Conservation (phyloP, 2,329 filamentous ascomycete genomes). For the Colletotrichum sp. region DNA sequence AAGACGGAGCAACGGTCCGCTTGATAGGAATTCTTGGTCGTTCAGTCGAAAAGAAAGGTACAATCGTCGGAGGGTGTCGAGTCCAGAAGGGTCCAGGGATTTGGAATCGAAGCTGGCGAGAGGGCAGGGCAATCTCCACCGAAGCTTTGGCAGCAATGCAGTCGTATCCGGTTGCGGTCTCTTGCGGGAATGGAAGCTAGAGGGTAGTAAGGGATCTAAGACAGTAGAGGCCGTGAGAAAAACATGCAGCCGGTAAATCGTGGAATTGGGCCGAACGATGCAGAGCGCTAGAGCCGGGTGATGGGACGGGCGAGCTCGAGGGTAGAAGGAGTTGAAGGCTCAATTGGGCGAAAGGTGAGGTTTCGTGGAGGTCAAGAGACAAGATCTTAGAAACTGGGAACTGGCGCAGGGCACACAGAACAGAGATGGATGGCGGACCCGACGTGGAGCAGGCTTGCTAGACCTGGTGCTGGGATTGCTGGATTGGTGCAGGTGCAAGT, state of each 20-base stretch:
- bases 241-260: slow-evolving; percentile 6
- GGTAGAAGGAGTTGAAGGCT: not conserved
- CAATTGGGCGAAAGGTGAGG: slow-evolving; percentile 4
- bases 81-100: slow-evolving; percentile 3
- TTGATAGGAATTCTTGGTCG: not conserved
- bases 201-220: slow-evolving; percentile 8
- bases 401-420: slow-evolving; percentile 8
- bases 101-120: not conserved
- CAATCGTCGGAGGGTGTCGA: not conserved
- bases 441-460: slow-evolving; percentile 10
- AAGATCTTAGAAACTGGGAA: slow-evolving; percentile 20
- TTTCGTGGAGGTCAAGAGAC: slow-evolving; percentile 13
- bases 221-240: slow-evolving; percentile 4
- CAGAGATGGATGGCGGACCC: slow-evolving; percentile 8
- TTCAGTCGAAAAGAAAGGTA: not conserved
- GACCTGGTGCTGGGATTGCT: not conserved
- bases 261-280: slow-evolving; percentile 7
- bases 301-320: not conserved
- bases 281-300: not conserved
- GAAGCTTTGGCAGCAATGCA: slow-evolving; percentile 16
- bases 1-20: not conserved
- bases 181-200: slow-evolving; percentile 11
- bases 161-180: slow-evolving; percentile 20
- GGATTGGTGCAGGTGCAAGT: not conserved
- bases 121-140: slow-evolving; percentile 11